These are phyloP conservation scores for Cudoniella acicularis DNA, from an alignment of 495 filamentous ascomycete genomes.

Conservation along the genomic window DNA sequence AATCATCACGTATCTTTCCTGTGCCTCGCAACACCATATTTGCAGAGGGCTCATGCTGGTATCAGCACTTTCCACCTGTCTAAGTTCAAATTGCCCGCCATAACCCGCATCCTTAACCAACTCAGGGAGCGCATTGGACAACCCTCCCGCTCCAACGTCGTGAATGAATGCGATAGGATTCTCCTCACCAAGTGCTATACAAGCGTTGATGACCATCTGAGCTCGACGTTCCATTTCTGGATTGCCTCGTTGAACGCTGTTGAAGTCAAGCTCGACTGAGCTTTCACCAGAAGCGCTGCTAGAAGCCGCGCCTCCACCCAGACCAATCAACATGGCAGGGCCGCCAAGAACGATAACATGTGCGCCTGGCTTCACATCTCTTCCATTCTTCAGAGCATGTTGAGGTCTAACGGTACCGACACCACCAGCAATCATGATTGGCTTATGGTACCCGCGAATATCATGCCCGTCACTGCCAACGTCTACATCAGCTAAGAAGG, in stretches of 20 bases:
- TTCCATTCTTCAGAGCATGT: conserved; percentile 78
- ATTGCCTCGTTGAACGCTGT: conserved; percentile 91
- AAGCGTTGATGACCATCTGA: conserved; percentile 95
- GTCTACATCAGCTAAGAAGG: conserved; percentile 65
- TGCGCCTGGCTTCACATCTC: conserved; percentile 74
- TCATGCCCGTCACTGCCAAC: conserved; percentile 61
- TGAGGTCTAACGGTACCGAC: conserved; percentile 93
- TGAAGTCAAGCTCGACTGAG: conserved; percentile 88
- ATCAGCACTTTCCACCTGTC: conserved; percentile 88
- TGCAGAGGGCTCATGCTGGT: conserved; percentile 88
- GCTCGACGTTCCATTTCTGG: conserved; percentile 92
- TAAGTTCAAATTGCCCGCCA: conserved; percentile 85
- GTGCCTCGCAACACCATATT: conserved; percentile 73
- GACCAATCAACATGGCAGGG: conserved; percentile 94
- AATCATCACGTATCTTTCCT: conserved; percentile 89
- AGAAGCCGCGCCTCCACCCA: conserved; percentile 92
- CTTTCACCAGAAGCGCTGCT: conserved; percentile 86
- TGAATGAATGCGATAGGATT: conserved; percentile 96
- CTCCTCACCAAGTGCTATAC: conserved; percentile 72
- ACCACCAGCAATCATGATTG: conserved; percentile 97
- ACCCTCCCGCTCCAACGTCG: conserved; percentile 91
- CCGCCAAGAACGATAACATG: conserved; percentile 91
- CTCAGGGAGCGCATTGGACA: conserved; percentile 91
- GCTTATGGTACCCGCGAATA: conserved; percentile 91
- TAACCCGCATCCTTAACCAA: conserved; percentile 86